Evolutionary conservation across 2,329 filamentous ascomycete species (phyloP), one percentile per base, ranked within the genome.

Genomic region (Gnomoniopsis sp.): DNA sequence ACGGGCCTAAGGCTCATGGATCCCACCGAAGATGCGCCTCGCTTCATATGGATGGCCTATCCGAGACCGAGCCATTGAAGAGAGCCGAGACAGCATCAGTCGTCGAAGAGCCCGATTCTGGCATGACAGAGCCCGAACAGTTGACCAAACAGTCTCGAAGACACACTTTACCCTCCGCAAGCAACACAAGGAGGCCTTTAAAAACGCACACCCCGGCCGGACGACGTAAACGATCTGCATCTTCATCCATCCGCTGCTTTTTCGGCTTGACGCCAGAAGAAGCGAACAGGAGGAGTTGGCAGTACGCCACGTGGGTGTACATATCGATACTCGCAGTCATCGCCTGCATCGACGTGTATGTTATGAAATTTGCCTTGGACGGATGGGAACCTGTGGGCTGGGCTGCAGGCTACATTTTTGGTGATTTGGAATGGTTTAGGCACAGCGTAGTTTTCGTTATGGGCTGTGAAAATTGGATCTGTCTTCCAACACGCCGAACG

Each of bases 371-470:
- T 62, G 92, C 91, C 15, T 78, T 99, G 1, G 69, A 81, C 36
- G 86, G 85, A 17, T 77, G 86, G 53, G 95, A 99, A 66, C 92
- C 95, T 0, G 84, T 99, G 48, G 91, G 93, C 2, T 99, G 95
- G 95, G 93, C 91, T 0, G 73, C 97, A 12, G 88, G 91, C 2
- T 99, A 99, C 71, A 76, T 97, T 2, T 84, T 98, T 62, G 93
- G 93, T 14, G 89, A 96, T 65, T 70, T 93, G 12, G 80, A 84
- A 0, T 80, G 79, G 68, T 85, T 97, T 65, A 83, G 92, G 23
- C 87, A 88, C 70, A 81, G 88, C 70, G 82, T 93, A 10, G 79
- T 91, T 17, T 82, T 47, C 19, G 23, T 11, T 6, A 6, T 47
- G 61, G 85, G 88, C 61, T 77, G 95, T 6, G 86, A 89, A 64